Base-by-base conservation (phyloP, 306 rosid species). In the Inga leiocalycina region DNA sequence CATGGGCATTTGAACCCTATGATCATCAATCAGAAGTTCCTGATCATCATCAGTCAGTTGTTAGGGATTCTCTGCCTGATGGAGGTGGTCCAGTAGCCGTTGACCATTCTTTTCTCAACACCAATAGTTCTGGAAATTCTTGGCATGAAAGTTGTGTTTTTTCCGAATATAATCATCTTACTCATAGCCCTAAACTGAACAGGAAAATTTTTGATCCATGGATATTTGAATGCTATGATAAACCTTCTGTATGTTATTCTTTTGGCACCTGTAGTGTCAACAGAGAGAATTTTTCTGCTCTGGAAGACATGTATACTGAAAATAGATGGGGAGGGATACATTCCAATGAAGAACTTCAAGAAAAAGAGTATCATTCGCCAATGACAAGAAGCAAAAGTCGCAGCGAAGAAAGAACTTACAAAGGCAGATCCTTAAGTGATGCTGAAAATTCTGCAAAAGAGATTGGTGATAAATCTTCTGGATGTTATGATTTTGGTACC, bases 21-120 rank as follows among this genome's bases (percentile, higher is more conserved):
- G 79, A 73, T 49, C 64, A 9, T 69, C 62, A 57, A 68, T 64
- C 62, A 41, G 86, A 83, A 74, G 62, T 68, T 65, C 74, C 79
- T 3, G 85, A 81, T 71, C 64, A 49, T 46, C 43, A 39, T 39
- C 43, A 39, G 43, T 39, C 43, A 39, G 48, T 89, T 84, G 91
- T 92, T 71, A 89, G 88, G 71, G 83, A 90, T 83, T 92, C 98
- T 80, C 30, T 79, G 22, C 75, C 86, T 14, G 90, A 82, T 75
- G 81, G 82, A 71, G 87, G 30, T 35, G 84, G 84, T 39, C 89
- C 89, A 4, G n/a, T 85, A 56, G 76, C 85, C 34, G 39, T 86
- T 80, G 91, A 87, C 43, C 84, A 76, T 49, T 41, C 81, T 73
- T 84, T 76, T 68, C 59, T 34, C 51, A 56, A 73, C 56, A 82